Evolutionary conservation across 139 green algal species (phyloP), one percentile per base, ranked within the genome.

Genomic region (Coelastrella sp.): DNA sequence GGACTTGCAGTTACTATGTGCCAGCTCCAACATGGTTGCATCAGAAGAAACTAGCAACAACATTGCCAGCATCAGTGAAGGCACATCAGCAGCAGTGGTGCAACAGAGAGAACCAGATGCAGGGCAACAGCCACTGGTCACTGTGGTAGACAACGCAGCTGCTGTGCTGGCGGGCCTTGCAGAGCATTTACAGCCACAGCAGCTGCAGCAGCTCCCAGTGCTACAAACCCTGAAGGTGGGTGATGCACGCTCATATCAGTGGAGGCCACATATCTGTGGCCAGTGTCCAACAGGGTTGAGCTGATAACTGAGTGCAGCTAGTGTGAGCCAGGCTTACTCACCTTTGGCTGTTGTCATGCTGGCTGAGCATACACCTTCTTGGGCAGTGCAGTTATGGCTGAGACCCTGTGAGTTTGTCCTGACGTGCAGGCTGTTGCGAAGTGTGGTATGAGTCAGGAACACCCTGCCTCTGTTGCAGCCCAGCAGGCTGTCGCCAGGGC

Each of bases 1-100:
- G 20, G 65, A 89, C n/a, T 7, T 89, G 85, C 72, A 83, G 82
- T n/a, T 79, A 22, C 82, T 88, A 49, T 27, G 63, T 24, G 9
- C 49, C 27, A 24, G 57, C 49, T 12, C 79, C 22, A n/a, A 68
- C 6, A 0, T 56, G 20, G 79, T 11, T 70, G 79, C 56, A 65
- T 57, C 25, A 59, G 35, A 20, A 27, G 79, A 22, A 72, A 19
- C 27, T 49, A 85, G 79, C 58, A 15, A 6, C 58, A 66, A 15
- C 81, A 72, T n/a, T 14, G 25, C 6, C 60, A n/a, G 9, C 20
- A 59, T 56, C 35, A 24, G 15, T 87, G 58, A 11, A 76, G 59
- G 12, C 6, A n/a, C 10, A 24, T 7, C 63, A 87, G 24, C 82
- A 76, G 82, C 82, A 87, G 27, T 6, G 24, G 12, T 78, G 74